Conservation (phyloP, 495 filamentous ascomycete species). For the Letharia columbiana region DNA sequence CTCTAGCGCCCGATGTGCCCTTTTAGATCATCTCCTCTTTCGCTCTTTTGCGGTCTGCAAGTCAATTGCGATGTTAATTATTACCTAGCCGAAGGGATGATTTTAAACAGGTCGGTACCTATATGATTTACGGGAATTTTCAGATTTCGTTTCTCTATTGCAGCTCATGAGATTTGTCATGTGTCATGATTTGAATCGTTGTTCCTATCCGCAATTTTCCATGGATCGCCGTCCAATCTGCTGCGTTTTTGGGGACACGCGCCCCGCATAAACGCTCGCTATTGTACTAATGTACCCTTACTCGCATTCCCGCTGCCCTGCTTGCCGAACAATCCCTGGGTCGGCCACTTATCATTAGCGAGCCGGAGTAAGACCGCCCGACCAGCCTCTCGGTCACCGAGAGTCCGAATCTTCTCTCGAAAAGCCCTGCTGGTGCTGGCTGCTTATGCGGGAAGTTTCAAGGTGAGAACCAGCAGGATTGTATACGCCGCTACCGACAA, state of each 20-base stretch:
- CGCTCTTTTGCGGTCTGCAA: background rate
- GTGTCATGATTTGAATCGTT: too few relatives aligned
- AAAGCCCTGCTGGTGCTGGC: background rate
- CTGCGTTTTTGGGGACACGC: background rate
- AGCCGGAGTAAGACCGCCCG: background rate
- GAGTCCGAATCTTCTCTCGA: background rate
- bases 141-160: too few relatives aligned
- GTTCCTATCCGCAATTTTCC: too few relatives aligned
- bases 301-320: constrained; percentile 9
- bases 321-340: background rate
- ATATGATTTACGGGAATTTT: too few relatives aligned
- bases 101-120: background rate
- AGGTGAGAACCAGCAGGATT: constrained; percentile 66
- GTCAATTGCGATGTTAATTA: too few relatives aligned
- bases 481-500: constrained; percentile 77
- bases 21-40: background rate
- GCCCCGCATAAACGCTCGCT: background rate
- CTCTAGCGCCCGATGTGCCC: background rate
- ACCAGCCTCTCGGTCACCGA: background rate
- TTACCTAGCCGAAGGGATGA: background rate
- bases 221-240: background rate
- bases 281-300: background rate
- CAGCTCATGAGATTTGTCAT: too few relatives aligned
- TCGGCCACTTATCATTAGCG: constrained; percentile 1
- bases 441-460: constrained; percentile 39